phyloP scores from a whole-genome alignment of 768 basidiomycete genomes.

The Tricholoma flavovirens region DNA sequence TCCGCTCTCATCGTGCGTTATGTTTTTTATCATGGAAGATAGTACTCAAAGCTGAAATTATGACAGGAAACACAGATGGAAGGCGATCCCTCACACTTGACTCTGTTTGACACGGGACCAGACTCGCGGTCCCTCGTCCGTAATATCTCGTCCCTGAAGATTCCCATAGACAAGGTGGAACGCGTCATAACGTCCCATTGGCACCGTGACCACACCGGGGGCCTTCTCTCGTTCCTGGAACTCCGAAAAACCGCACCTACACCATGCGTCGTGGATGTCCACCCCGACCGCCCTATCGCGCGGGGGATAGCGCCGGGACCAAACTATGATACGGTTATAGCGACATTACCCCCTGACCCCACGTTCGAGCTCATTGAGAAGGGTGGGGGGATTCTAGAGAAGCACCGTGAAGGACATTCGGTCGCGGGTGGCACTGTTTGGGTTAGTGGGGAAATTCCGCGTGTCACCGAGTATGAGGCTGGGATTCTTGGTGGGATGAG shows the following conservation, averaged over 20 bases:
- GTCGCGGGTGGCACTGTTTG: constrained; percentile 61
- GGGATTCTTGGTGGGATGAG: constrained; percentile 65
- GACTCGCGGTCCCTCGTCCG: constrained; percentile 71
- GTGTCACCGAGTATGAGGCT: constrained; percentile 60
- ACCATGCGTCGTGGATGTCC: constrained; percentile 60
- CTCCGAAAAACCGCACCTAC: constrained; percentile 28
- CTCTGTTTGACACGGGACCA: constrained; percentile 82
- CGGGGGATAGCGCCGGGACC: constrained; percentile 72
- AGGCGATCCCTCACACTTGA: constrained; percentile 40
- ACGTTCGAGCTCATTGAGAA: constrained; percentile 58
- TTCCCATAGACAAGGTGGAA: constrained; percentile 48
- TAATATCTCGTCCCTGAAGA: constrained; percentile 57
- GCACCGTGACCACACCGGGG: constrained; percentile 75
- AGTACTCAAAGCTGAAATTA: background rate
- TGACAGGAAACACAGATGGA: constrained; percentile 52
- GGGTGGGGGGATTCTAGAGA: constrained; percentile 52
- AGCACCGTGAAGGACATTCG: constrained; percentile 52
- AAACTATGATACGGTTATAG: constrained; percentile 48
- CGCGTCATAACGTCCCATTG: constrained; percentile 73
- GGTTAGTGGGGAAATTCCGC: constrained; percentile 77
- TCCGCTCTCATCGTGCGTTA: constrained; percentile 66
- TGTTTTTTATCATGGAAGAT: background rate
- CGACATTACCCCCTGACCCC: constrained; percentile 63
- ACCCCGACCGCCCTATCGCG: constrained; percentile 68
- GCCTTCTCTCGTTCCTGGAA: constrained; percentile 60